Conservation (phyloP, 345 rosid species). For the Bruguiera parviflora region DNA sequence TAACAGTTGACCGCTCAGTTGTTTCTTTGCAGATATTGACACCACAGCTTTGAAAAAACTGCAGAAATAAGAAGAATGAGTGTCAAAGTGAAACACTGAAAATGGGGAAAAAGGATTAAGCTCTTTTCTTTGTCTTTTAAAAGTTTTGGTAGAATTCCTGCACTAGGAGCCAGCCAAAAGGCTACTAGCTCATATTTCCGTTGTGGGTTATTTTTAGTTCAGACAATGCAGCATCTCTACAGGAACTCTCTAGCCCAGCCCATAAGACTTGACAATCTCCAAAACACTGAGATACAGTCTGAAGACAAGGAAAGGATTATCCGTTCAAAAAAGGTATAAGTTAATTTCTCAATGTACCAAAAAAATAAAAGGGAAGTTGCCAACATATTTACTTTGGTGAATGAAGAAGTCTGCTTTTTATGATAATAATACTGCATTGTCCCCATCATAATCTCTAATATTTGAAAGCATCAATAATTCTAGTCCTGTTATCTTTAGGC, state of each 20-base stretch:
- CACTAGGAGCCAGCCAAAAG: too few relatives aligned
- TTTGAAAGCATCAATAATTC: background rate
- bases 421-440: background rate
- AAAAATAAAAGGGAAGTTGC: background rate
- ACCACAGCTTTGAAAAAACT: slow-evolving; percentile 58
- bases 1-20: slow-evolving; percentile 46
- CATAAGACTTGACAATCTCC: too few relatives aligned
- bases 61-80: slow-evolving; percentile 25
- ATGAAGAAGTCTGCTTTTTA: background rate
- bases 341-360: background rate
- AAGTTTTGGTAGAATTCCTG: too few relatives aligned
- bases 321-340: background rate
- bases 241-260: too few relatives aligned
- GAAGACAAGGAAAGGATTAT: too few relatives aligned
- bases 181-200: too few relatives aligned
- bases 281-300: too few relatives aligned
- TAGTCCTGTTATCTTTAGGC: background rate
- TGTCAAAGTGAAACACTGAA: slow-evolving; percentile 14
- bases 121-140: too few relatives aligned
- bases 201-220: too few relatives aligned
- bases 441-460: background rate
- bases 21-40: slow-evolving; percentile 42
- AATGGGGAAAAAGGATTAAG: too few relatives aligned
- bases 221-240: too few relatives aligned
- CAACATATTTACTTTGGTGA: background rate